phyloP scores from a whole-genome alignment of 169 alveolate species.

The Plasmodium coatneyi region DNA sequence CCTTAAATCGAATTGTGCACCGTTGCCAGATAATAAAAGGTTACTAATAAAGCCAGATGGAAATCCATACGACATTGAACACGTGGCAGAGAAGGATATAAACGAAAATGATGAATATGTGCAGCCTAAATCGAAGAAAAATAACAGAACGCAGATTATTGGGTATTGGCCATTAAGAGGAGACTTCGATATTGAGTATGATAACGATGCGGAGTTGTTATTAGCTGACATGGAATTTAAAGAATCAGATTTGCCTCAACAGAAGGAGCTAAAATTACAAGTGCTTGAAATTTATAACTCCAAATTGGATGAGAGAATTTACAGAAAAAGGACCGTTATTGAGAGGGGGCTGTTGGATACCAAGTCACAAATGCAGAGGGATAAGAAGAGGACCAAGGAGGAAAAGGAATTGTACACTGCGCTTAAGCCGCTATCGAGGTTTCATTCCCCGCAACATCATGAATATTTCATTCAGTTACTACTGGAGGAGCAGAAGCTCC shows the following conservation, averaged over 20 bases:
- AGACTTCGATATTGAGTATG: constrained; percentile 98
- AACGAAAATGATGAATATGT: constrained; percentile 58
- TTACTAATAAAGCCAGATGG: constrained; percentile 67
- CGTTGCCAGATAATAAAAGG: constrained; percentile 81
- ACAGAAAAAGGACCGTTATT: constrained; percentile 88
- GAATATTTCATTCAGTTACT: constrained; percentile 90
- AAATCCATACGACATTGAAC: constrained; percentile 64
- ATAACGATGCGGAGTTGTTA: constrained; percentile 97
- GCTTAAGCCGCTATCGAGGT: constrained; percentile 89
- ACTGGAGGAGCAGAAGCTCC: constrained; percentile 88
- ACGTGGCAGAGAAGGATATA: constrained; percentile 25
- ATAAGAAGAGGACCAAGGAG: constrained; percentile 90
- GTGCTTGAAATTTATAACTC: constrained; percentile 92
- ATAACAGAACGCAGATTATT: constrained; percentile 87
- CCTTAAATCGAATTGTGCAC: constrained; percentile 86
- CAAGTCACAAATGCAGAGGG: constrained; percentile 90
- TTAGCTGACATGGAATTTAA: constrained; percentile 98
- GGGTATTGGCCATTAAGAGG: constrained; percentile 98
- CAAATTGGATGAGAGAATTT: constrained; percentile 91
- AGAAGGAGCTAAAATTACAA: constrained; percentile 85
- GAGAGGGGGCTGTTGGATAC: constrained; percentile 91
- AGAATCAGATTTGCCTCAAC: constrained; percentile 88
- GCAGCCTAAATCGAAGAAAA: constrained; percentile 75
- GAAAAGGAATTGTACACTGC: constrained; percentile 91
- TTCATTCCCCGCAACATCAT: constrained; percentile 91